phyloP scores from a whole-genome alignment of 371 early-diverging fungal species.

The Smittium culicis region DNA sequence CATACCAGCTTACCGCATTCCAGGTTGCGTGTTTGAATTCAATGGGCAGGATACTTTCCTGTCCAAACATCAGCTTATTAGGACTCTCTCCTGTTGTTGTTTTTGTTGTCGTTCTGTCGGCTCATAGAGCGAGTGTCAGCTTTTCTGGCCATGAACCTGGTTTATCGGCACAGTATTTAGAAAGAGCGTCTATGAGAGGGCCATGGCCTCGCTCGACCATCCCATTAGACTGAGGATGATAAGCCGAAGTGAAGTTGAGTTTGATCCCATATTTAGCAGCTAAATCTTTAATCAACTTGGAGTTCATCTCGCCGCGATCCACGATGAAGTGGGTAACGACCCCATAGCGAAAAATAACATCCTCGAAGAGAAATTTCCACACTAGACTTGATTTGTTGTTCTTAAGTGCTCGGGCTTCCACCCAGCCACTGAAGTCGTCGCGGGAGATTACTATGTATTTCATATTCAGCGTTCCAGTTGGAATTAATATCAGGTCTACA shows the following conservation, averaged over 20 bases:
- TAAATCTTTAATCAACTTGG: background rate
- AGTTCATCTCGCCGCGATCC: slow-evolving; percentile 15
- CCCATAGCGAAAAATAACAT: slow-evolving; percentile 11
- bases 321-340: slow-evolving; percentile 10
- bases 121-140: slow-evolving; percentile 14
- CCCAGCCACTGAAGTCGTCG: slow-evolving; percentile 18
- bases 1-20: slow-evolving; percentile 11
- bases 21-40: slow-evolving; percentile 13
- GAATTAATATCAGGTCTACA: slow-evolving; percentile 9
- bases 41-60: slow-evolving; percentile 15
- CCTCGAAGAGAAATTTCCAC: slow-evolving; percentile 14
- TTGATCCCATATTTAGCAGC: slow-evolving; percentile 14
- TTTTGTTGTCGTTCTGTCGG: slow-evolving; percentile 14
- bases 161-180: background rate
- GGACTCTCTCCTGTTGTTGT: slow-evolving; percentile 14
- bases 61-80: slow-evolving; percentile 14
- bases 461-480: slow-evolving; percentile 5
- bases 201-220: slow-evolving; percentile 17
- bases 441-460: slow-evolving; percentile 13
- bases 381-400: slow-evolving; percentile 8
- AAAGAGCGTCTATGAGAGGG: slow-evolving; percentile 3
- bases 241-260: slow-evolving; percentile 11
- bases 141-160: slow-evolving; percentile 11
- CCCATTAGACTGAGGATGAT: slow-evolving; percentile 17
- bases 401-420: slow-evolving; percentile 15